These are phyloP conservation scores for Cercophora samala DNA, from an alignment of 495 filamentous ascomycete species.

Conservation along the genomic window DNA sequence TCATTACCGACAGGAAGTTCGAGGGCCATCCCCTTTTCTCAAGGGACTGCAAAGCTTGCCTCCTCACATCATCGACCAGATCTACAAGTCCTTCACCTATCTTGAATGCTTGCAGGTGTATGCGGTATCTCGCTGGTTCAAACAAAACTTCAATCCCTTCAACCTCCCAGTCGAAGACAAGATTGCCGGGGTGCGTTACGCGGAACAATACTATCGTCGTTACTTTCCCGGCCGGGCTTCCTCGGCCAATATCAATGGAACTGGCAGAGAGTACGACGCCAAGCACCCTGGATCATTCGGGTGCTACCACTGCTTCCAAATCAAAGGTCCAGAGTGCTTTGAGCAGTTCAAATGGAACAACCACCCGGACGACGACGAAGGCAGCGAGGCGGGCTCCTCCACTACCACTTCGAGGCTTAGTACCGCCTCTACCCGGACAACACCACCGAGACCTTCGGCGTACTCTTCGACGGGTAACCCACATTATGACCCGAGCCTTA, in stretches of 20 bases:
- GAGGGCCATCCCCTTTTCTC: neutral
- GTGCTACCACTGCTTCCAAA: conserved; percentile 32
- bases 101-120: conserved; percentile 15
- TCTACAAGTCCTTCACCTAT: conserved; percentile 21
- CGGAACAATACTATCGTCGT: conserved; percentile 25
- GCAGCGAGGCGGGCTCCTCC: neutral
- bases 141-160: conserved; percentile 18
- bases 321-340: conserved; percentile 25
- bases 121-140: conserved; percentile 17
- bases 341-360: conserved; percentile 26
- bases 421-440: neutral
- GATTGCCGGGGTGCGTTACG: conserved; percentile 19
- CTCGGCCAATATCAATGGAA: neutral
- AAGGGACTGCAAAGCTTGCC: conserved; percentile 7
- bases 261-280: conserved; percentile 2
- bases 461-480: conserved; percentile 24
- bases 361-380: conserved; percentile 9
- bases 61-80: conserved; percentile 1
- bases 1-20: neutral
- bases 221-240: conserved; percentile 15
- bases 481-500: conserved; percentile 30
- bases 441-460: conserved; percentile 5
- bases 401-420: neutral
- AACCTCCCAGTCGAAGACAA: conserved; percentile 19
- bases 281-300: conserved; percentile 20